Evolutionary conservation across 2,329 filamentous ascomycete genomes (phyloP), one percentile per base, ranked within the genome.

Genomic region (Neopestalotiopsis sp.): DNA sequence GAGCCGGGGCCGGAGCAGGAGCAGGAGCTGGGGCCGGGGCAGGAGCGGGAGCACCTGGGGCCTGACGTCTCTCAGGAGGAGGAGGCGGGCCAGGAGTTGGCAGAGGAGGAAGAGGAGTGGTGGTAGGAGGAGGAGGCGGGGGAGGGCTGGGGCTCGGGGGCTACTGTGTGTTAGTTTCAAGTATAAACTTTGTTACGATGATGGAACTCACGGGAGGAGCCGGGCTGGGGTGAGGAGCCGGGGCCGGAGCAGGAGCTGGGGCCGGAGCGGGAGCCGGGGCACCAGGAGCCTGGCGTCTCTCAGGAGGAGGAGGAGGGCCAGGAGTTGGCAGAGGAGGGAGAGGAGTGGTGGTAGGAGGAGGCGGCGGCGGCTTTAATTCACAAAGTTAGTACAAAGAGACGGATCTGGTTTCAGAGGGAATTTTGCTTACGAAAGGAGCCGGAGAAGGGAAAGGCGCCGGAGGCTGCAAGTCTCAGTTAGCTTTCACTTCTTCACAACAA

Each of bases 221-320:
- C 56, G 59, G 59, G 45, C 45, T 49, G 30, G 59, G 28, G n/a
- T 14, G 30, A 49, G 62, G 62, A 34, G 12, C 20, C 12, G 62
- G 62, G n/a, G 20, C 40, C 38, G 62, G 62, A 40, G 30, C 40
- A n/a, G 62, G 62, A 9, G 62, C 32, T 1, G 20, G 45, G 45
- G 13, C 45, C 5, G 45, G 45, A 24, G 45, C 45, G 1, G 45
- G 45, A 52, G 45, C 45, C 2, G 45, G 45, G 5, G 45, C 45
- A 52, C 45, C 45, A 60, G 57, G 57, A 10, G 57, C 57, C 28
- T 60, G 28, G 17, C 57, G 57, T 20, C 32, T 60, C 57, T 60
- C 57, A 30, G 57, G 57, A 60, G 60, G 60, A 63, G 60, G 30
- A 34, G 60, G 60, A 52, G 62, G 62, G 42, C 24, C 20, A 34